These are phyloP conservation scores for Scenedesmus sp. DNA, from an alignment of 163 green algal species.

Conservation along the genomic window DNA sequence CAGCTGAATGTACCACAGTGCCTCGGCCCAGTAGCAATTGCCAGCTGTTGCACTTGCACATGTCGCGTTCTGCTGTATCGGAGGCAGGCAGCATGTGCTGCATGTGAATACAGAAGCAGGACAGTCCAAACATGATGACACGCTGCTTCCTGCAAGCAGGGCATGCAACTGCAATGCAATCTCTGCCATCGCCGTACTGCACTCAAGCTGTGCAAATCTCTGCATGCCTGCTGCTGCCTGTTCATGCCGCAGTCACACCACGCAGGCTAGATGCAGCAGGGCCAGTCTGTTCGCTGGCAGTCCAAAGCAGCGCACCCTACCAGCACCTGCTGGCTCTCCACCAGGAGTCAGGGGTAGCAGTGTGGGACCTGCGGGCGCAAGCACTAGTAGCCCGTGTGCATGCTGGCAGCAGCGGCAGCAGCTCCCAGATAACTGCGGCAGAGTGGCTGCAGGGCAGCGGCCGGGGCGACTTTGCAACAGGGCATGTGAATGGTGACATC, in stretches of 20 bases:
- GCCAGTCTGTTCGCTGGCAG: slow-evolving; percentile 57
- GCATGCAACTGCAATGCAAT: neutral
- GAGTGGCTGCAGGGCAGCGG: slow-evolving; percentile 52
- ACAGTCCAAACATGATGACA: neutral
- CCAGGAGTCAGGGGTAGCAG: slow-evolving; percentile 54
- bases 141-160: neutral
- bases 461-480: slow-evolving; percentile 70
- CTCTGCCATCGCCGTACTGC: neutral
- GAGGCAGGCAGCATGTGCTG: neutral
- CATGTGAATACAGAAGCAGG: neutral
- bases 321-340: slow-evolving; percentile 69
- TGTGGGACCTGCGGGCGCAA: slow-evolving; percentile 73
- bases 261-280: slow-evolving; percentile 60
- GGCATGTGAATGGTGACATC: slow-evolving; percentile 71
- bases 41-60: neutral
- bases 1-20: neutral
- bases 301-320: slow-evolving; percentile 6
- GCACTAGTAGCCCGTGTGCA: slow-evolving; percentile 37
- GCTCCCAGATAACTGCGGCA: slow-evolving; percentile 57
- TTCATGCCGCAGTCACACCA: slow-evolving; percentile 60
- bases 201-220: neutral
- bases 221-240: neutral
- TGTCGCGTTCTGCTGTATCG: neutral
- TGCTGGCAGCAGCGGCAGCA: slow-evolving; percentile 50
- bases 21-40: neutral